Base-by-base conservation (phyloP, 176 grass and related monocot species). In the Urochloa ruziziensis region DNA sequence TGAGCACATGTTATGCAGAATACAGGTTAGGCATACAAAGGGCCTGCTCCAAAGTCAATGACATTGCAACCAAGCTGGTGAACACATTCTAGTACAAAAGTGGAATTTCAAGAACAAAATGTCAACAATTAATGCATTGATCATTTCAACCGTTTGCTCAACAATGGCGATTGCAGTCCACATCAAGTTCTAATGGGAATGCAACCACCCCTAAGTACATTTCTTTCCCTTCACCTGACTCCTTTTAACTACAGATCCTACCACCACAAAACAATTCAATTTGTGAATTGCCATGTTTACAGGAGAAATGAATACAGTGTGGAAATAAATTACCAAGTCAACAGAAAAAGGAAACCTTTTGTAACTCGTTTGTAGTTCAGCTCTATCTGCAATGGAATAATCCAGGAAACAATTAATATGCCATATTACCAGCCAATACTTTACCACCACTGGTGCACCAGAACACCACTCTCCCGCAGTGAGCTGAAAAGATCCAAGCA, bases 391-490 rank as follows among this genome's bases (percentile, higher is more conserved):
- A 14, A 19, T 35, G 12, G 4, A 52, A 66, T 36, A 79, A 59
- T 54, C 30, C 29, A 27, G 33, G 66, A 33, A n/a, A n/a, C n/a
- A 33, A 24, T 57, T 11, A 70, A 63, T 87, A 75, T 57, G n/a
- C n/a, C n/a, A n/a, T n/a, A n/a, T n/a, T 91, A n/a, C n/a, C n/a
- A n/a, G n/a, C n/a, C n/a, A n/a, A n/a, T n/a, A n/a, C n/a, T n/a
- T 91, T 83, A 95, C 84, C 84, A 95, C 93, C 93, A 95, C 46
- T 95, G 93, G 78, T 92, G 93, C 82, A 95, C 93, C 64, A 95
- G 93, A 66, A 95, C 85, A 23, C 93, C 93, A 18, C 79, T 90
- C 54, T 86, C 43, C 44, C 93, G 83, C 28, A 95, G 82, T 11
- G 68, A 80, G 4, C 77, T 73, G 84, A 95, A 95, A 71, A 95